A percentile compares a stretch with the other conserved stretches of the same genome.
These are phyloP conservation scores for Geotrichum ghanense DNA, from an alignment of 805 yeast genomes.

Conservation along the genomic window DNA sequence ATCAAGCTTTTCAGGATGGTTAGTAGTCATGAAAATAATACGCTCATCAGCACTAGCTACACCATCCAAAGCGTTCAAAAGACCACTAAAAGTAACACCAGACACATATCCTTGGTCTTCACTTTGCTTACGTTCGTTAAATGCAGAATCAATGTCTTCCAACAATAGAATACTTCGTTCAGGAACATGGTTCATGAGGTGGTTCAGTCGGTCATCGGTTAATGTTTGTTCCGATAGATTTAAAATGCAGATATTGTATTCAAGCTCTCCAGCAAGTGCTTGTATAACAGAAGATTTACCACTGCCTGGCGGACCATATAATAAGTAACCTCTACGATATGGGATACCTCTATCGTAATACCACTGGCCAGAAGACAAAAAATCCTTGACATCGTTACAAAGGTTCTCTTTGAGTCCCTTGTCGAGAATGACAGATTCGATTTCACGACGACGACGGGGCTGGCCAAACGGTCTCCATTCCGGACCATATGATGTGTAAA, in stretches of 20 bases:
- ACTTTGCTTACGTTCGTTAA: constrained; percentile 65
- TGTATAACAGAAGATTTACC: constrained; percentile 95
- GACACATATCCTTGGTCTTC: constrained; percentile 68
- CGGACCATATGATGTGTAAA: constrained; percentile 93
- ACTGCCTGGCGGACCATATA: constrained; percentile 96
- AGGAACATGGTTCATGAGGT: constrained; percentile 92
- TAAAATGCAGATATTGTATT: constrained; percentile 87
- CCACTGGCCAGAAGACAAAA: constrained; percentile 75
- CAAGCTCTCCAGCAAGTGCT: constrained; percentile 92
- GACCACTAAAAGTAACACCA: constrained; percentile 92
- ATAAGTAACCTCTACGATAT: constrained; percentile 83
- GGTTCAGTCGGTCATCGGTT: constrained; percentile 90
- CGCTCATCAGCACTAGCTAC: constrained; percentile 97
- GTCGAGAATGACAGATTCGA: constrained; percentile 82
- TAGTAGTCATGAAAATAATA: constrained; percentile 94
- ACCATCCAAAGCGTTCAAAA: constrained; percentile 89
- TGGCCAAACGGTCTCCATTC: constrained; percentile 98
- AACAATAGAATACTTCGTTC: constrained; percentile 72
- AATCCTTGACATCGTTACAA: constrained; percentile 65
- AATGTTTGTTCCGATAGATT: constrained; percentile 83
- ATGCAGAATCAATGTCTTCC: constrained; percentile 96
- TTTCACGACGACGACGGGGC: constrained; percentile 75
- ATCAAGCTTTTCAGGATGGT: constrained; percentile 89
- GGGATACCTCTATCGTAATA: constrained; percentile 96
- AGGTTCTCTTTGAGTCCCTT: constrained; percentile 57